These are phyloP conservation scores for Ustilago xerochloae DNA, from an alignment of 1,284 basidiomycete genomes.

Conservation along the genomic window DNA sequence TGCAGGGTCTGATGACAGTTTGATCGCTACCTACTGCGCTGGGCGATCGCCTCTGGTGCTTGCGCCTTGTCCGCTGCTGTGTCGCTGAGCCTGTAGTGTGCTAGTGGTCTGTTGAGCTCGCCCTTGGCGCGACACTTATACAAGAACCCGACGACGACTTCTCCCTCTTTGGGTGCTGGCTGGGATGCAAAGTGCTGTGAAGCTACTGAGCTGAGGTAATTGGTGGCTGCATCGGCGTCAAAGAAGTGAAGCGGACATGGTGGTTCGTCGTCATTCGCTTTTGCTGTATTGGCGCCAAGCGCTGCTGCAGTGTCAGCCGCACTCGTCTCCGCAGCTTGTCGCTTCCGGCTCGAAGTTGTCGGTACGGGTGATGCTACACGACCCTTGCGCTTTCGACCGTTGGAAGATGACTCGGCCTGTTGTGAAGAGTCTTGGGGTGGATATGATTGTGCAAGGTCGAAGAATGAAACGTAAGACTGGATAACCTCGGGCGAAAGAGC, in stretches of 20 bases:
- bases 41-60: conserved; percentile 4
- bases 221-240: conserved; percentile 54
- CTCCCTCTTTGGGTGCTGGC: conserved; percentile 61
- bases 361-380: conserved; percentile 22
- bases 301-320: conserved; percentile 26
- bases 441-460: conserved; percentile 50
- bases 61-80: conserved; percentile 19
- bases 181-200: conserved; percentile 52
- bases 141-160: conserved; percentile 61
- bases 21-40: conserved; percentile 17
- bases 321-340: conserved; percentile 23
- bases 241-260: conserved; percentile 56
- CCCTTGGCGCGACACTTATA: conserved; percentile 59
- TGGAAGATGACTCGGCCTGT: conserved; percentile 14
- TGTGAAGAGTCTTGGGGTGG: conserved; percentile 47
- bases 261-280: conserved; percentile 38
- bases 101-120: conserved; percentile 48
- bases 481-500: conserved; percentile 48
- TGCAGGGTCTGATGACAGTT: conserved; percentile 12
- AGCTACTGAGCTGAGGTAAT: conserved; percentile 55
- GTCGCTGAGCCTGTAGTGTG: conserved; percentile 41
- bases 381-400: conserved; percentile 35
- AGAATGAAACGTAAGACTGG: conserved; percentile 56
- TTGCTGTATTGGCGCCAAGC: conserved; percentile 12
- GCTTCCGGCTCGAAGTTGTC: conserved; percentile 25